These are phyloP conservation scores for Solanum pennellii DNA, from an alignment of 257 asterid genomes.

Conservation along the genomic window DNA sequence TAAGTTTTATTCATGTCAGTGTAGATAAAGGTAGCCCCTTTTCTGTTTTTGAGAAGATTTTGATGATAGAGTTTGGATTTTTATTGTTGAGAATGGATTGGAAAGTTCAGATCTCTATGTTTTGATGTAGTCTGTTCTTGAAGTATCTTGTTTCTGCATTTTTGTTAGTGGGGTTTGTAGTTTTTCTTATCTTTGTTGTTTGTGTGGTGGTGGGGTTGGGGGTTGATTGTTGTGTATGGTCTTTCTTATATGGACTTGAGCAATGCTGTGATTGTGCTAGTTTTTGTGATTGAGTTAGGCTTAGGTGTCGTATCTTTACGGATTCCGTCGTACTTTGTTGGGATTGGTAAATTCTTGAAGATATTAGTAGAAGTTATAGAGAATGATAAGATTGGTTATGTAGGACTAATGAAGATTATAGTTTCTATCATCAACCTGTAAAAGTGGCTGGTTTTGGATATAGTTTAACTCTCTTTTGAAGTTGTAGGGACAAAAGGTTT, in stretches of 20 bases:
- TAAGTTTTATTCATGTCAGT: not conserved
- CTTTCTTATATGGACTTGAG: not conserved
- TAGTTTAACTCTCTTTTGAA: not conserved
- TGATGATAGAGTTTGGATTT: not conserved
- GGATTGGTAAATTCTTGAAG: not conserved
- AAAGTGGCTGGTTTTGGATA: not conserved
- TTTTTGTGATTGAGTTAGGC: not conserved
- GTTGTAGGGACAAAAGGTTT: not conserved
- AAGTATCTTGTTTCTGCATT: not conserved
- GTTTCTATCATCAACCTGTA: not conserved
- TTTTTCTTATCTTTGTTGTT: not conserved
- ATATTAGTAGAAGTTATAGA: not conserved
- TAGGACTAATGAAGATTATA: not conserved
- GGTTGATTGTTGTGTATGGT: not conserved
- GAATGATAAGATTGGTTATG: not conserved
- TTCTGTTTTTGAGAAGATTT: not conserved
- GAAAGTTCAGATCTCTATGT: not conserved
- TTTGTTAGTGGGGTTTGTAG: not conserved
- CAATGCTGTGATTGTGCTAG: not conserved
- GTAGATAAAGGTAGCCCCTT: not conserved
- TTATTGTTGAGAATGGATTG: not conserved
- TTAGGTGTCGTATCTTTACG: rapidly evolving
- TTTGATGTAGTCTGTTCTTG: not conserved
- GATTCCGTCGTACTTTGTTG: not conserved
- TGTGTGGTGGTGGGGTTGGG: not conserved